These are phyloP conservation scores for Amylostereum areolatum DNA, from an alignment of 1,284 basidiomycete species.

Conservation along the genomic window DNA sequence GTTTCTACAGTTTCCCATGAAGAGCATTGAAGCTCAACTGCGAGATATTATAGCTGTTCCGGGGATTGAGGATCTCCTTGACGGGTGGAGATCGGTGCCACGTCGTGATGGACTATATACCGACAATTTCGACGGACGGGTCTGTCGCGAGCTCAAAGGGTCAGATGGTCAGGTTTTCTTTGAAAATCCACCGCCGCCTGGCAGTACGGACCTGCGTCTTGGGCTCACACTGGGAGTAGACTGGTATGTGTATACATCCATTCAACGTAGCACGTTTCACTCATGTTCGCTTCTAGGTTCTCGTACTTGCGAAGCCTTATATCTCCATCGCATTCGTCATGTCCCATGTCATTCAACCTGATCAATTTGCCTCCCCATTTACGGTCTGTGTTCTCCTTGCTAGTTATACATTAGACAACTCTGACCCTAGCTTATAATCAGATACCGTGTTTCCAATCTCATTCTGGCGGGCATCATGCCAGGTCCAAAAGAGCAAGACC, in stretches of 20 bases:
- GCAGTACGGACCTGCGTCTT: conserved; percentile 16
- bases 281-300: conserved; percentile 19
- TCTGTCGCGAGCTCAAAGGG: conserved; percentile 12
- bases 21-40: conserved; percentile 11
- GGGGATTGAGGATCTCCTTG: conserved; percentile 15
- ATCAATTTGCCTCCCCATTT: conserved; percentile 22
- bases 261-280: not conserved
- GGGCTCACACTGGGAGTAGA: conserved; percentile 13
- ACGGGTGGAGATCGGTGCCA: conserved; percentile 11
- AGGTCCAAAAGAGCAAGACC: conserved; percentile 28
- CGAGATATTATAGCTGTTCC: conserved; percentile 10
- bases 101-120: conserved; percentile 11
- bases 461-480: conserved; percentile 25
- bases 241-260: not conserved
- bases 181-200: conserved; percentile 5
- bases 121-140: conserved; percentile 19
- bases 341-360: conserved; percentile 25
- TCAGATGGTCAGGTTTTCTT: conserved; percentile 17
- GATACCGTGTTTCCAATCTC: conserved; percentile 26
- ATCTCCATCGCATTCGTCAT: conserved; percentile 26
- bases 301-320: conserved; percentile 26
- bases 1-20: conserved; percentile 9
- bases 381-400: conserved; percentile 11
- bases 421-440: conserved; percentile 1
- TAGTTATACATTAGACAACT: not conserved